Base-by-base conservation (phyloP, 2,329 filamentous ascomycete species). In the Rhynchosporium graminicola region DNA sequence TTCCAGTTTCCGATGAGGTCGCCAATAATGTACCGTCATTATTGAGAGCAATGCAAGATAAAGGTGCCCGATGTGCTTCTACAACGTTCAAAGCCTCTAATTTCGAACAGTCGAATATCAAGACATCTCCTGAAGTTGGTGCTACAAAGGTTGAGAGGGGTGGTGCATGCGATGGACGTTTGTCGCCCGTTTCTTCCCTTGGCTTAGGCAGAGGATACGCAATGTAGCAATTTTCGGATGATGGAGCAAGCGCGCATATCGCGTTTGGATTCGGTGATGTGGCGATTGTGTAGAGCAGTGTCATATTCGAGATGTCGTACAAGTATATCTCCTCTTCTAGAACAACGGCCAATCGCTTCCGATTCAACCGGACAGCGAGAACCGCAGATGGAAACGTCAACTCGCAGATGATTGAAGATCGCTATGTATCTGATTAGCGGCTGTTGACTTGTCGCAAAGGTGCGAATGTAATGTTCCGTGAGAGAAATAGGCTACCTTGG, bases 301-400 rank as follows among this genome's bases (percentile, higher is more conserved):
- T 94, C 94, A 99, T 98, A 74, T 97, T 98, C 77, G 93, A 92
- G 68, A 99, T 98, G 76, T 99, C 95, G 79, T 99, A 99, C 55
- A 99, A 84, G 77, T 98, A 99, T 66, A 98, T 96, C 75, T 97
- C 90, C 71, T 97, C 92, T 75, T 99, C 95, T 61, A 98, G 83
- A 13, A 98, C 88, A 38, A 99, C 93, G 12, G 95, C 92, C 31
- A 99, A 83, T 43, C 95, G 88, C 77, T 97, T 98, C 69, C 95
- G 86, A 76, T 99, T 99, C 72, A 99, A 81, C 68, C 93, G 90
- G 63, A 99, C 92, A 26, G 94, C 93, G 46, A 98, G 85, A 10
- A 99, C 92, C 56, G 93, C 92, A n/a, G 93, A 96, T 12, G 94
- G 94, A 71, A 99, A 99, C 3, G 94, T 98, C 74, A 99, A 90